phyloP scores from a whole-genome alignment of 1,284 basidiomycete species.

The Clitocybe nebularis region DNA sequence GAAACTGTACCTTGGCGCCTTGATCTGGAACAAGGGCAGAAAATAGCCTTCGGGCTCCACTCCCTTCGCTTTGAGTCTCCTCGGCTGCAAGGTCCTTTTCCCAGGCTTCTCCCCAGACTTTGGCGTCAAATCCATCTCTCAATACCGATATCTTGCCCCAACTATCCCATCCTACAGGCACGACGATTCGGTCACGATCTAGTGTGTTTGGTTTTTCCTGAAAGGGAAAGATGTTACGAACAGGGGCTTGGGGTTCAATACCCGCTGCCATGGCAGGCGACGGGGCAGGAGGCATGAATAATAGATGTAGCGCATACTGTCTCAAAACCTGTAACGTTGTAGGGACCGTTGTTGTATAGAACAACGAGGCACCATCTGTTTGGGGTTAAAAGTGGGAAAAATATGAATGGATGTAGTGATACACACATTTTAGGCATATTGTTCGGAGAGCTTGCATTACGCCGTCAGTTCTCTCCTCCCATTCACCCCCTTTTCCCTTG shows the following conservation, averaged over 20 bases:
- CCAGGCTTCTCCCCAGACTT: constrained; percentile 81
- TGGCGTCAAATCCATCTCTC: constrained; percentile 88
- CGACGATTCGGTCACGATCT: constrained; percentile 87
- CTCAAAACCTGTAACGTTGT: constrained; percentile 77
- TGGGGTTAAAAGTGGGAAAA: constrained; percentile 6
- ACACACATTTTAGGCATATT: constrained; percentile 87
- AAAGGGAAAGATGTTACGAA: constrained; percentile 82
- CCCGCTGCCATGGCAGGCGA: constrained; percentile 42
- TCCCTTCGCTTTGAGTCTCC: constrained; percentile 37
- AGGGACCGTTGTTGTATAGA: constrained; percentile 87
- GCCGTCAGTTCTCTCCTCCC: constrained; percentile 95
- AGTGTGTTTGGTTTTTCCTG: constrained; percentile 84
- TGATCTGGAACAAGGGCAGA: constrained; percentile 66
- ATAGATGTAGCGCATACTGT: constrained; percentile 83
- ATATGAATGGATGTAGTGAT: constrained; percentile 1
- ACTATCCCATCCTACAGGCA: constrained; percentile 96
- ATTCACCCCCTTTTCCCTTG: constrained; percentile 81
- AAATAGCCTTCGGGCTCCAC: constrained; percentile 57
- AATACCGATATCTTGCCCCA: constrained; percentile 95
- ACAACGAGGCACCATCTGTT: constrained; percentile 86
- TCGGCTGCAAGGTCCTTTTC: constrained; percentile 57
- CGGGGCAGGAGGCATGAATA: constrained; percentile 77
- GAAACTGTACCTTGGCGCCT: constrained; percentile 53
- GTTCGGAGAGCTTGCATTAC: constrained; percentile 93
- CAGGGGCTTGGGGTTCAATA: constrained; percentile 51